Evolutionary conservation across 1,139 yeast species (phyloP), one percentile per base, ranked within the genome.

Genomic region (Yamadazyma kanchanaburiensis): DNA sequence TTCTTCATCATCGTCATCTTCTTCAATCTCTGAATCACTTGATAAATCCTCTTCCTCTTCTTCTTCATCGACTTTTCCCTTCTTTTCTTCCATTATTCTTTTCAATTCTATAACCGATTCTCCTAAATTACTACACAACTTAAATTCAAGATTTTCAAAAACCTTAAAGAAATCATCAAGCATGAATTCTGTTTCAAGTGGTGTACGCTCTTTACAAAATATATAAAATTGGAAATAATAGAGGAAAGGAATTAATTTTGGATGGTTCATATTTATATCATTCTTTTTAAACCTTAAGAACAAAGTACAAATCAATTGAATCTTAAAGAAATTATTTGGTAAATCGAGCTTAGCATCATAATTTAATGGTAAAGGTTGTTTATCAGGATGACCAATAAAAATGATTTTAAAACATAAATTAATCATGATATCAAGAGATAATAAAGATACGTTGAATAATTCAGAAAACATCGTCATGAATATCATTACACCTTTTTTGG

Each of bases 141-240:
- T 22, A 19, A 27, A 32, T 8, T 28, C 31, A 6, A 30, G 16
- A 6, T 16, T 23, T 4, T 14, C 49, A 53, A 37, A 71, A 56
- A 1, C 55, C 50, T 1, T 26, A 12, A 18, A 28, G 11, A 35
- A 26, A 12, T 42, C 34, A 24, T 37, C 27, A 24, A 45, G 51
- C 27, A 52, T 50, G 2, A 38, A 36, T 9, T 31, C 33, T 1
- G 30, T 12, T 27, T 85, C 95, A 42, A 72, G 61, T 0, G 95
- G 89, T 20, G 85, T 34, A 1, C 86, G 85, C 27, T 62, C 69
- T 48, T 88, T 88, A 28, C 84, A 73, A 49, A 69, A 74, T n/a
- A 75, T 55, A 47, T 86, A 88, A 49, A 76, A 87, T 46, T 87
- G 94, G 39, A 87, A 79, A 44, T 78, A 81, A 12, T 70, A 66